Evolutionary conservation across 2,329 filamentous ascomycete genomes (phyloP).

Genomic region (Fusarium sp.): DNA sequence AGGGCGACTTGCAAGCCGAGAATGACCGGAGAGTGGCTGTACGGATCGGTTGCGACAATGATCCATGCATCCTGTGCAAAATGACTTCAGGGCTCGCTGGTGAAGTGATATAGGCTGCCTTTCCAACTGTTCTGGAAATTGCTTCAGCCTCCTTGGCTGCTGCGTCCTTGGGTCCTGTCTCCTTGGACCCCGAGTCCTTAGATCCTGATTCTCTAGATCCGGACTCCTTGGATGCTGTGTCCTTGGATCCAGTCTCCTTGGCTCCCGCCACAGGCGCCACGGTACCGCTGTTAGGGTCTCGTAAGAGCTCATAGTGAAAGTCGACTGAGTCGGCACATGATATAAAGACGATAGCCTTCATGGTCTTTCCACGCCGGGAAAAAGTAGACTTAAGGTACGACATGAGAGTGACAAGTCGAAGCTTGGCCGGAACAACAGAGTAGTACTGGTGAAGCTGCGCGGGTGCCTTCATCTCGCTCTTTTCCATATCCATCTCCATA

Average conservation of each 20-base stretch:
- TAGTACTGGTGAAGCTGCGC: slow-evolving; percentile 95
- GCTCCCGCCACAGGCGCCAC: slow-evolving; percentile 47
- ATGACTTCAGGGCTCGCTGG: slow-evolving; percentile 79
- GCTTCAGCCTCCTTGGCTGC: slow-evolving; percentile 52
- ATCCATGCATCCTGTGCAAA: slow-evolving; percentile 90
- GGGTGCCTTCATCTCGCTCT: slow-evolving; percentile 80
- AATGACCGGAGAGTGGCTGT: slow-evolving; percentile 89
- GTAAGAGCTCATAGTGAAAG: slow-evolving; percentile 92
- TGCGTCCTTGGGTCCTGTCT: neutral
- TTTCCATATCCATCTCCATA: slow-evolving; percentile 60
- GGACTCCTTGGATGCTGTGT: neutral
- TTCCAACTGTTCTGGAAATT: slow-evolving; percentile 73
- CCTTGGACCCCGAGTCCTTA: neutral
- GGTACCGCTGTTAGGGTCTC: slow-evolving; percentile 53
- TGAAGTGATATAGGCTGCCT: slow-evolving; percentile 79
- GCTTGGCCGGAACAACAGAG: slow-evolving; percentile 86
- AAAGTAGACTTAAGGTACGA: slow-evolving; percentile 89
- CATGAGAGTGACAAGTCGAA: slow-evolving; percentile 88
- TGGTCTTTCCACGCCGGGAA: slow-evolving; percentile 87
- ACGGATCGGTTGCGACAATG: slow-evolving; percentile 86
- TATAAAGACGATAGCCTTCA: slow-evolving; percentile 97
- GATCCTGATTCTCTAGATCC: neutral
- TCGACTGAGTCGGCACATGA: slow-evolving; percentile 97
- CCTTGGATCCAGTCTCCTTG: slow-evolving; percentile 49
- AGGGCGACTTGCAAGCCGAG: slow-evolving; percentile 77